Evolutionary conservation across 192 early-diverging fungal species (phyloP).

Genomic region (Oehlia diaphana): DNA sequence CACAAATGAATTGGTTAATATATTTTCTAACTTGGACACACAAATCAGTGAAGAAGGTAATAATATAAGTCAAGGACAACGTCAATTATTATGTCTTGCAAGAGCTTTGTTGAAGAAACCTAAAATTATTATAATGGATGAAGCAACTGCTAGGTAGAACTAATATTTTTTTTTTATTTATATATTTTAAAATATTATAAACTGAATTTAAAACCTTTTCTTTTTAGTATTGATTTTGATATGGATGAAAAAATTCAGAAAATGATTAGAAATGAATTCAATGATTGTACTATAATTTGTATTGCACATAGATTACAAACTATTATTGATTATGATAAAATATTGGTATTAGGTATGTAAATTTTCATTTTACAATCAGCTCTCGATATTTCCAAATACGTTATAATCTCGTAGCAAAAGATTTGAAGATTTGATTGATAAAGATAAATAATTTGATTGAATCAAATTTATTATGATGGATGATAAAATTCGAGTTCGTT

Average conservation of each 20-base stretch:
- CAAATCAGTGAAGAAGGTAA: conserved; percentile 68
- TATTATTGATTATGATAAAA: conserved; percentile 83
- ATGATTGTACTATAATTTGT: conserved; percentile 76
- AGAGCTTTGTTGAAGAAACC: conserved; percentile 74
- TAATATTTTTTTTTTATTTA: not conserved
- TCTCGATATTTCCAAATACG: no score
- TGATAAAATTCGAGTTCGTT: no score
- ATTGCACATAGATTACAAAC: conserved; percentile 91
- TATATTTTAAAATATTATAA: not conserved
- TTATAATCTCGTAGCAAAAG: no score
- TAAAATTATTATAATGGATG: conserved; percentile 54
- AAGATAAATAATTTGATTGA: no score
- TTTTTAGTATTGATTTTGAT: conserved; percentile 82
- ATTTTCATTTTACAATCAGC: not conserved
- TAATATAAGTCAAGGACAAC: conserved; percentile 81
- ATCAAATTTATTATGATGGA: no score
- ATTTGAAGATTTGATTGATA: no score
- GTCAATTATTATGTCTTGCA: conserved; percentile 82
- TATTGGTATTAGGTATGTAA: conserved; percentile 58
- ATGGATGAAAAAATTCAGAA: conserved; percentile 89
- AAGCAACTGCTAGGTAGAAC: conserved; percentile 46
- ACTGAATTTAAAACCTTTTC: not conserved
- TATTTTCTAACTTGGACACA: conserved; percentile 50
- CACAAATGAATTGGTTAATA: conserved; percentile 32
- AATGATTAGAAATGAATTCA: conserved; percentile 80